Conservation (phyloP, 106 monocot genomes). For the Posidonia australis region DNA sequence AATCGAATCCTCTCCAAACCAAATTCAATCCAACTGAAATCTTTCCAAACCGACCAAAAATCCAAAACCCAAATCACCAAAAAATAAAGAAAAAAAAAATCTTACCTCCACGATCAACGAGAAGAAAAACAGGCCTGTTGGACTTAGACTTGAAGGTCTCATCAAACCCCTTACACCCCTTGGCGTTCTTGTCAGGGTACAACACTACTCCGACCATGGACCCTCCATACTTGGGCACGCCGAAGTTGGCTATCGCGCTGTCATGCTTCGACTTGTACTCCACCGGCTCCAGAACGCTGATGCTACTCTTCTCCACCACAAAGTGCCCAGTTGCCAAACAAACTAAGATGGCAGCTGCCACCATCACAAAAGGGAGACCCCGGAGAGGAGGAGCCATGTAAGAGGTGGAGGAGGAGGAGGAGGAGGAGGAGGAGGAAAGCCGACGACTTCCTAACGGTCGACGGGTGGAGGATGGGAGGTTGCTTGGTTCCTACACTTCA, state of each 20-base stretch:
- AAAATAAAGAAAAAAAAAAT: background rate
- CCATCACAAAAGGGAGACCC: background rate
- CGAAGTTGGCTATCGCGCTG: conserved; percentile 32
- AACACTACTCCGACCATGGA: conserved; percentile 22
- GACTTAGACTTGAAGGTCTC: conserved; percentile 39
- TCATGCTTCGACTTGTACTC: conserved; percentile 43
- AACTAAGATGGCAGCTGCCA: too few species aligned
- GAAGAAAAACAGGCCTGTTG: conserved; percentile 35
- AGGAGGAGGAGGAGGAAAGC: too few species aligned
- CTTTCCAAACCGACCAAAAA: background rate
- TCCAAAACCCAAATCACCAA: background rate
- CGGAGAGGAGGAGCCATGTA: background rate
- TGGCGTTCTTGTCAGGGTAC: conserved; percentile 25
- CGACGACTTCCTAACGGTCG: too few species aligned
- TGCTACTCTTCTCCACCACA: conserved; percentile 74
- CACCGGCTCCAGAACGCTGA: conserved; percentile 59
- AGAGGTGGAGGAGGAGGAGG: too few species aligned
- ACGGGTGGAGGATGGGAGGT: too few species aligned
- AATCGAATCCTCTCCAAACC: background rate
- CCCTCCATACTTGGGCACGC: conserved; percentile 26
- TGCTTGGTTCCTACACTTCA: too few species aligned
- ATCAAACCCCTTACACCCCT: conserved; percentile 35
- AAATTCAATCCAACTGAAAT: background rate
- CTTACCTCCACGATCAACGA: conserved; percentile 56
- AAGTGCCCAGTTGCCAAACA: conserved; percentile 22